Evolutionary conservation across 257 asterid species (phyloP).

Genomic region (Jasminum sambac): DNA sequence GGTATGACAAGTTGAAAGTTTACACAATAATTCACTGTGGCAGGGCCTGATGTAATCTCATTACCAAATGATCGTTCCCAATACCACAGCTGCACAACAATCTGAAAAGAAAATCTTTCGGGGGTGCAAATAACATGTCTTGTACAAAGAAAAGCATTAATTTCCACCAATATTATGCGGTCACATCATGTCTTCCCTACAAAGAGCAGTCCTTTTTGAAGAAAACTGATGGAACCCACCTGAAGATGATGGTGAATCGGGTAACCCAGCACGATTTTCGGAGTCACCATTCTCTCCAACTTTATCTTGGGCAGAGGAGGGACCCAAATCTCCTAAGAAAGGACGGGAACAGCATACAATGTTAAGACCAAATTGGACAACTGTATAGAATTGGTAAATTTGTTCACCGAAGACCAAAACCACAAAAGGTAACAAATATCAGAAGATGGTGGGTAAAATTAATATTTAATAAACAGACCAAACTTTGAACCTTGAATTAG

Average conservation of each 20-base stretch:
- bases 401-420: background rate
- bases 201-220: conserved; percentile 96
- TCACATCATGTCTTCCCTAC: conserved; percentile 98
- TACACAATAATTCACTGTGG: conserved; percentile 82
- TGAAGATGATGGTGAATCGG: conserved; percentile 92
- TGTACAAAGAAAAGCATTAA: conserved; percentile 67
- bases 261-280: conserved; percentile 65
- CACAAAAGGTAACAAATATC: background rate
- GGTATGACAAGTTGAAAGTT: conserved; percentile 60
- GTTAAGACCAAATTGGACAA: conserved; percentile 7
- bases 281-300: conserved; percentile 73
- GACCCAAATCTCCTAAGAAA: conserved; percentile 77
- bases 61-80: conserved; percentile 82
- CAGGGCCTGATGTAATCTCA: conserved; percentile 73
- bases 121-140: conserved; percentile 71
- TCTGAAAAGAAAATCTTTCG: conserved; percentile 65
- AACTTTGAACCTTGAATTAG: too few species aligned
- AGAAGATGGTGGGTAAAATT: background rate
- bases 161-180: conserved; percentile 81
- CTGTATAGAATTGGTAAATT: background rate
- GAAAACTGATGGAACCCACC: conserved; percentile 99
- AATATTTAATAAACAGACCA: too few species aligned
- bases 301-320: conserved; percentile 60
- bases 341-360: conserved; percentile 15
- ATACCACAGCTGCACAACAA: conserved; percentile 94